A percentile compares a stretch with the other conserved stretches of the same genome.
These are phyloP conservation scores for Hypoxylon fragiforme DNA, from an alignment of 495 filamentous ascomycete species.

Conservation along the genomic window DNA sequence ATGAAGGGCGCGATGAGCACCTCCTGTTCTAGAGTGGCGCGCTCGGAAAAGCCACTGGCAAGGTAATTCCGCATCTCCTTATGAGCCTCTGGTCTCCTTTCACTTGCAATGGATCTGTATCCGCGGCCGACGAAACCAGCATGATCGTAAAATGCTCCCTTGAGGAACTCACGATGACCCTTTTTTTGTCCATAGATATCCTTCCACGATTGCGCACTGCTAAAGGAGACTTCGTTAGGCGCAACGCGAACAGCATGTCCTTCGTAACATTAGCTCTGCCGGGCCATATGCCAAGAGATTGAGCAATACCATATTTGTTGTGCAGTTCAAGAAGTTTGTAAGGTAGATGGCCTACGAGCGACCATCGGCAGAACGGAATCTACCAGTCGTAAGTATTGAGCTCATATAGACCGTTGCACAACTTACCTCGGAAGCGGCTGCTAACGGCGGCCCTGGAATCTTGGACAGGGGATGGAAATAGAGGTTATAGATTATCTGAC, in stretches of 20 bases:
- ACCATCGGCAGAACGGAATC: slow-evolving; percentile 30
- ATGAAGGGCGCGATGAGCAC: slow-evolving; percentile 37
- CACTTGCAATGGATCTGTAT: slow-evolving; percentile 29
- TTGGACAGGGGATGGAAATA: slow-evolving; percentile 55
- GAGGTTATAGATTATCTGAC: slow-evolving; percentile 43
- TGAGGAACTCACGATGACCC: slow-evolving; percentile 37
- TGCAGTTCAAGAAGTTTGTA: slow-evolving; percentile 21
- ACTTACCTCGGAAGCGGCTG: slow-evolving; percentile 18
- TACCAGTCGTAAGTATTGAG: not conserved
- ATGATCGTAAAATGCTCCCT: slow-evolving; percentile 31
- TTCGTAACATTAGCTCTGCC: not conserved
- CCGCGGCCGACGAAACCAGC: slow-evolving; percentile 32
- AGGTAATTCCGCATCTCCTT: slow-evolving; percentile 38
- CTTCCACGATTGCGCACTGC: slow-evolving; percentile 43
- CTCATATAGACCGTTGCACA: not conserved
- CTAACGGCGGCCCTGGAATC: slow-evolving; percentile 53
- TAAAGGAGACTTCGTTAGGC: slow-evolving; percentile 52
- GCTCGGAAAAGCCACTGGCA: slow-evolving; percentile 42
- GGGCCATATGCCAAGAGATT: not conserved
- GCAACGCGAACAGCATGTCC: slow-evolving; percentile 48
- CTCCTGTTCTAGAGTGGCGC: slow-evolving; percentile 48
- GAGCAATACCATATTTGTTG: slow-evolving; percentile 30
- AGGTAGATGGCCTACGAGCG: slow-evolving; percentile 6
- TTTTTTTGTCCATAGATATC: slow-evolving; percentile 46
- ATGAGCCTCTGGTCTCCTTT: slow-evolving; percentile 40